Base-by-base conservation (phyloP, 768 basidiomycete species). In the Suillus discolor region DNA sequence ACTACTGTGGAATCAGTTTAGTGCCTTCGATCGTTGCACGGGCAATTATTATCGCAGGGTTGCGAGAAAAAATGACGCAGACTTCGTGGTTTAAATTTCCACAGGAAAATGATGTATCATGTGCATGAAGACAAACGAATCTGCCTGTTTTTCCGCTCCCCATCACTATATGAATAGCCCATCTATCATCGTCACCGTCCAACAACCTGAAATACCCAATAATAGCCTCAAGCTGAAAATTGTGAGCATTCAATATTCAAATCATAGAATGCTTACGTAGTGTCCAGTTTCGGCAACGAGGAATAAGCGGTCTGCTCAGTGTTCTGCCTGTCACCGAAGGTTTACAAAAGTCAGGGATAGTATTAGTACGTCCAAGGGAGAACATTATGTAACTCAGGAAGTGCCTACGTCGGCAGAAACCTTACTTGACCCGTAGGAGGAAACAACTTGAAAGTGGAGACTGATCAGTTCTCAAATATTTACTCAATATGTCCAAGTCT, bases 181-280 rank as follows among this genome's bases (percentile, higher is more conserved):
- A 64, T 67, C 62, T 23, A 18, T 64, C 45, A 60, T 67, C 66
- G 36, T 45, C 44, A 13, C 55, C 38, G 36, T 63, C 62, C 11
- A 66, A 49, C 18, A 67, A 53, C 20, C 20, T n/a, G 44, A 45
- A 7, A 39, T 59, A 57, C 23, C 6, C 25, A 20, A 23, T 47
- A n/a, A 60, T 63, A 31, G 31, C 31, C 31, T 31, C 1, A 31
- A 31, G 31, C 31, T 31, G 31, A 31, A 6, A 31, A 31, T 31
- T 31, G 31, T 31, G 31, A 31, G 6, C 31, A 31, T 31, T 31
- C 31, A 2, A 28, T n/a, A n/a, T n/a, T n/a, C n/a, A 28, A 31
- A 31, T 31, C 31, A 5, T 31, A 31, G 31, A 6, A 6, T 31
- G 31, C 31, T 31, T 31, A 31, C 31, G 31, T 31, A 31, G 31